Evolutionary conservation across 2,329 filamentous ascomycete species (phyloP), one percentile per base, ranked within the genome.

Genomic region (Anthostomella pinea): DNA sequence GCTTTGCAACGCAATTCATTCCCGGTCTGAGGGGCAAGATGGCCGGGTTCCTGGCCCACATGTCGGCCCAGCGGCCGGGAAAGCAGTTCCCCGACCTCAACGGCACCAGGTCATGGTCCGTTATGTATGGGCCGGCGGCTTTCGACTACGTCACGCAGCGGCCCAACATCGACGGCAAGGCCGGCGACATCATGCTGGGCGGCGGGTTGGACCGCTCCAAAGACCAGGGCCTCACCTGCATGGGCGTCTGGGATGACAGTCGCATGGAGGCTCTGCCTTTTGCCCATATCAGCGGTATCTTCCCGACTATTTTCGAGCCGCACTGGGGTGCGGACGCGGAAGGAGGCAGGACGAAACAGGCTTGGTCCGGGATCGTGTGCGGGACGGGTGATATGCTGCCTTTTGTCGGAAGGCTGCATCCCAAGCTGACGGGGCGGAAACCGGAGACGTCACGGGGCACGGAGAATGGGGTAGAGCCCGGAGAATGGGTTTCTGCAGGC

Each of bases 141-240:
- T 74, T 70, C 30, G 75, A 79, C 46, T 76, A 78, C 44, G 58
- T 73, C 8, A 74, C 71, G 1, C 72, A 77, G 45, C 57, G 66
- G 33, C 60, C 71, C 1, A 53, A 52, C 5, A 23, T 41, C 2
- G 49, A 59, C n/a, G 54, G 57, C 3, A 26, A 44, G 2, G 49
- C 57, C 0, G 63, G 69, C 2, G 69, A 76, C 38, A 55, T 80
- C 40, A 72, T 80, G 68, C 52, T 75, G 3, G 75, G 76, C 2
- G 76, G 77, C 0, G 77, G 72, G 0, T 69, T 76, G 36, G 59
- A 63, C 5, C 63, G 67, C 15, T 65, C 67, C 11, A 51, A 54
- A 5, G 56, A 59, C 5, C 53, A 67, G 7, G 73, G 72, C 0
- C 24, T 70, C 3, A 66, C 67, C 20, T 64, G 69, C 33, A 27